These are phyloP conservation scores for Sergeia podlipaevii DNA, from an alignment of 208 protist species.

Conservation along the genomic window DNA sequence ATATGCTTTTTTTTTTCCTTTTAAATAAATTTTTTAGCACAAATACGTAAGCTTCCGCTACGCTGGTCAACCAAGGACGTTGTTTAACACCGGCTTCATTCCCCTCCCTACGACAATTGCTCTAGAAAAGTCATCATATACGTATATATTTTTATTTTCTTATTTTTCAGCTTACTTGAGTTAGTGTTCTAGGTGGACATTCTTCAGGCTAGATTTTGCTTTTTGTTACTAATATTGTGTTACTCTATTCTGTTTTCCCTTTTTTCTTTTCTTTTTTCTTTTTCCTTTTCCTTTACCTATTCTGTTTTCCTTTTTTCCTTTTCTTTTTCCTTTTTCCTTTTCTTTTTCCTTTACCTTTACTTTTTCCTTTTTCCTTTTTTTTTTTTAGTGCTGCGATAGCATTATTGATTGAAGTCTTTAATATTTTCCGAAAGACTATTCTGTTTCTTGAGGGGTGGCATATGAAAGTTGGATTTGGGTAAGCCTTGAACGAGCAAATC, in stretches of 20 bases:
- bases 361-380: background rate
- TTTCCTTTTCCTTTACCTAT: background rate
- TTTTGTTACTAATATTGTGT: background rate
- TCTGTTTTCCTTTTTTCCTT: background rate
- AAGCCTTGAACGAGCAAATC: too few species aligned
- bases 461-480: too few species aligned
- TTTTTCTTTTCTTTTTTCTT: conserved; percentile 5
- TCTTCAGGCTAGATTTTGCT: too few species aligned
- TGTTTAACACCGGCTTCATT: too few species aligned
- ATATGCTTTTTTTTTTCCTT: too few species aligned
- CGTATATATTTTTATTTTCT: too few species aligned
- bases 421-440: background rate
- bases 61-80: too few species aligned
- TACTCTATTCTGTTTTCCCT: conserved; percentile 1
- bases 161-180: too few species aligned
- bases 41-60: too few species aligned
- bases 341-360: background rate
- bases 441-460: background rate
- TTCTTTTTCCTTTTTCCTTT: conserved; percentile 5
- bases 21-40: too few species aligned
- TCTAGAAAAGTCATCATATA: too few species aligned
- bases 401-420: conserved; percentile 1
- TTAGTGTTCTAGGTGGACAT: too few species aligned
- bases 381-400: background rate
- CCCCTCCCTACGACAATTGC: background rate